Conservation (phyloP, 768 basidiomycete species). For the Mycena maculata region DNA sequence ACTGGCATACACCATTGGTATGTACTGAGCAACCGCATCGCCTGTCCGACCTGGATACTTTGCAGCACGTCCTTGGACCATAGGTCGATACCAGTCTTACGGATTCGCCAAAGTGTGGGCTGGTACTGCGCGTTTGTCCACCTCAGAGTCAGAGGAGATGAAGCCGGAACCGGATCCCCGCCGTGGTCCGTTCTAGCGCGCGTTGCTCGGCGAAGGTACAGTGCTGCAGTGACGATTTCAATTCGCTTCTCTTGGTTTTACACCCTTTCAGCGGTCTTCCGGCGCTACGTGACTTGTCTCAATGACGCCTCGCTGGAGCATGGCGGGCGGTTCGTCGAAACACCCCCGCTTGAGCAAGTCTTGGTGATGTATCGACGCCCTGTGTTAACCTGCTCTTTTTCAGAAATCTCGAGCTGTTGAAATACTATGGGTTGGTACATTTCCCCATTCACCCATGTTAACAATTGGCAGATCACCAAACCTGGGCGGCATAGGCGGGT, state of each 20-base stretch:
- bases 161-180: neutral
- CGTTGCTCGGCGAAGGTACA: conserved; percentile 19
- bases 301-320: conserved; percentile 21
- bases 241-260: neutral
- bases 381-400: too few species aligned
- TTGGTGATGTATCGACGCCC: too few species aligned
- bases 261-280: neutral
- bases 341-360: conserved; percentile 18
- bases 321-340: conserved; percentile 23
- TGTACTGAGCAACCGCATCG: neutral
- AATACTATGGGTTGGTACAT: conserved; percentile 18
- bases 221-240: neutral
- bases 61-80: conserved; percentile 35
- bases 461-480: conserved; percentile 1
- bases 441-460: neutral
- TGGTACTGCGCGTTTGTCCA: conserved; percentile 31
- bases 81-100: conserved; percentile 35
- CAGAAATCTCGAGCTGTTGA: conserved; percentile 18
- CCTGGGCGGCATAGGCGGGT: neutral
- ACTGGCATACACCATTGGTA: conserved; percentile 39
- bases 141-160: neutral
- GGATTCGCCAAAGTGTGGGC: conserved; percentile 39
- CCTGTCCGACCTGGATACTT: neutral
- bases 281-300: conserved; percentile 19
- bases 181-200: neutral